phyloP scores from a whole-genome alignment of 2,329 filamentous ascomycete genomes.

The Fusarium marasasianum region DNA sequence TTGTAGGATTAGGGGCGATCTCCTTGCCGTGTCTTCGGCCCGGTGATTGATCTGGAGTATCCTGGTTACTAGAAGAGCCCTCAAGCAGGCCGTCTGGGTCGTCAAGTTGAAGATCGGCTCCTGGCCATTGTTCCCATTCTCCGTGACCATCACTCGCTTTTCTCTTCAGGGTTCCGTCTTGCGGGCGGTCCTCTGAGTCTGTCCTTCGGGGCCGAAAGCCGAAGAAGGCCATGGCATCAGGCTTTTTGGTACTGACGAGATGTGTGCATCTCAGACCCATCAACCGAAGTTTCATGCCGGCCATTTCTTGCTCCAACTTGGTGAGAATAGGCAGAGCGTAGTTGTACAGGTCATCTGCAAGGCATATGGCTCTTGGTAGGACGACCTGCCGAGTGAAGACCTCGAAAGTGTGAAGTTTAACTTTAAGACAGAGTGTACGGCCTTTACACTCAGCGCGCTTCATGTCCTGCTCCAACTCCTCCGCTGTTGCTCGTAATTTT shows the following conservation, averaged over 20 bases:
- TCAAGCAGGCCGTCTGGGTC: constrained; percentile 26
- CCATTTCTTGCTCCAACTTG: constrained; percentile 86
- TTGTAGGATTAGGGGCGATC: constrained; percentile 57
- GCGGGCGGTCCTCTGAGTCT: constrained; percentile 28
- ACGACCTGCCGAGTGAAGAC: constrained; percentile 85
- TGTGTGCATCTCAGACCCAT: constrained; percentile 92
- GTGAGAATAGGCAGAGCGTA: constrained; percentile 82
- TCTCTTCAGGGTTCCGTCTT: constrained; percentile 43
- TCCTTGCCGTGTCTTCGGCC: constrained; percentile 59
- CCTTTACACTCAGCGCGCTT: constrained; percentile 83
- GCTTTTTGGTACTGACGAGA: constrained; percentile 85
- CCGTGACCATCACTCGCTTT: constrained; percentile 46
- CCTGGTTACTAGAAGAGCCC: constrained; percentile 13
- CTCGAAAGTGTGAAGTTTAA: constrained; percentile 95
- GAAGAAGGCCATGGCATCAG: constrained; percentile 81
- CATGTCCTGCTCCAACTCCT: constrained; percentile 89
- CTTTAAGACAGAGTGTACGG: constrained; percentile 88
- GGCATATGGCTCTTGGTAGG: constrained; percentile 74
- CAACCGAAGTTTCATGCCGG: constrained; percentile 79
- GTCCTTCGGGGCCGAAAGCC: constrained; percentile 60
- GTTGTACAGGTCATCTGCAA: constrained; percentile 84
- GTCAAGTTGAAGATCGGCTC: constrained; percentile 63
- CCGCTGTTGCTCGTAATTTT: constrained; percentile 82
- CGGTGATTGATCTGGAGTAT: constrained; percentile 5
- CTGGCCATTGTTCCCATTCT: constrained; percentile 74